phyloP scores from a whole-genome alignment of 2,329 filamentous ascomycete genomes.

The Calcarisporium arbuscula region DNA sequence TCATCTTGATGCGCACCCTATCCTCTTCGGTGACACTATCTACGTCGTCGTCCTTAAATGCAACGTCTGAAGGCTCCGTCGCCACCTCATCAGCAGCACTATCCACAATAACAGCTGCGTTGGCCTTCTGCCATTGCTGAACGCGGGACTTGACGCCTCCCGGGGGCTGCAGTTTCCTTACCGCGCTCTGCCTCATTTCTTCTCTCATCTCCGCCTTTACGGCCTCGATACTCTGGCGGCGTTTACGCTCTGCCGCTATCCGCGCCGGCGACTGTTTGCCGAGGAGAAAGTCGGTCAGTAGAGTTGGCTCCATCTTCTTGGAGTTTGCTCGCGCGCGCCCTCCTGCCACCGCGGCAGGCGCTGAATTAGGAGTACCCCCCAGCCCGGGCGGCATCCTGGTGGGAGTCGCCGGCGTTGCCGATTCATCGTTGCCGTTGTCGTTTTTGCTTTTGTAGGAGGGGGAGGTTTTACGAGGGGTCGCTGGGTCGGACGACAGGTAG shows the following conservation, averaged over 20 bases:
- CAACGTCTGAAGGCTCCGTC: conserved; percentile 55
- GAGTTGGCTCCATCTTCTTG: conserved; percentile 35
- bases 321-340: conserved; percentile 27
- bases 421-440: conserved; percentile 2
- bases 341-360: conserved; percentile 30
- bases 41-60: conserved; percentile 49
- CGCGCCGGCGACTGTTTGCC: conserved; percentile 52
- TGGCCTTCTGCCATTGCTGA: conserved; percentile 76
- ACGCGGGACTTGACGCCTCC: conserved; percentile 72
- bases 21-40: conserved; percentile 57
- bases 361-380: conserved; percentile 33
- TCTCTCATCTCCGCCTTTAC: conserved; percentile 46
- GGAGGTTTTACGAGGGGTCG: conserved; percentile 7
- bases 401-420: conserved; percentile 5
- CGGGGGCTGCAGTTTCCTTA: conserved; percentile 53
- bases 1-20: conserved; percentile 49
- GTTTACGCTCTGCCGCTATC: conserved; percentile 42
- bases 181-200: conserved; percentile 54
- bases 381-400: conserved; percentile 11
- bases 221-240: conserved; percentile 53
- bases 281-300: conserved; percentile 52
- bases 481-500: conserved; percentile 10
- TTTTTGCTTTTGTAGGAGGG: conserved; percentile 3
- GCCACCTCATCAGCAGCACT: conserved; percentile 46
- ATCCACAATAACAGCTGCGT: conserved; percentile 55